phyloP scores from a whole-genome alignment of 1,139 yeast genomes.

The Casaregolazyma lundiana region DNA sequence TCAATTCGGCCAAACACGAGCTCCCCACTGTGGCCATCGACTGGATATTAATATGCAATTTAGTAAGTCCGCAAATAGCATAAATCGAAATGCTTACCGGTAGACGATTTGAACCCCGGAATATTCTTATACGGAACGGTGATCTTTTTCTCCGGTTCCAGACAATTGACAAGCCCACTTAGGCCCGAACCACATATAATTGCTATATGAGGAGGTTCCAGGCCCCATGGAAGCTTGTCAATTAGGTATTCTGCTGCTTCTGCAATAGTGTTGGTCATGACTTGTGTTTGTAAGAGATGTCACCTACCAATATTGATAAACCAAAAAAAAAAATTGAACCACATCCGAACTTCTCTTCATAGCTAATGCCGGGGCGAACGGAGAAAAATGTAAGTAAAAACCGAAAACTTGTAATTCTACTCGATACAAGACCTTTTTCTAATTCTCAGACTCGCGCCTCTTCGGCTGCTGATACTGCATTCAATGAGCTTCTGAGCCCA shows the following conservation, averaged over 20 bases:
- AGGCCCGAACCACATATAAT: conserved; percentile 94
- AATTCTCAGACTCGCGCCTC: background rate
- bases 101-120: conserved; percentile 77
- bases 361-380: background rate
- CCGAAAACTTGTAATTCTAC: background rate
- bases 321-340: background rate
- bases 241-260: background rate
- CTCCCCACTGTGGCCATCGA: conserved; percentile 84
- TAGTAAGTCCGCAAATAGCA: too few species aligned
- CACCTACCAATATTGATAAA: background rate
- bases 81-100: conserved; percentile 37
- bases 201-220: conserved; percentile 44
- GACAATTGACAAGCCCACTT: conserved; percentile 70
- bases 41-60: too few species aligned
- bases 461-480: conserved; percentile 29
- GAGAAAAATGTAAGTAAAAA: background rate
- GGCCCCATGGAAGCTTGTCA: conserved; percentile 24
- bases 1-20: conserved; percentile 67
- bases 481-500: conserved; percentile 73
- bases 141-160: conserved; percentile 41
- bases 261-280: background rate
- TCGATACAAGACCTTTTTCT: background rate
- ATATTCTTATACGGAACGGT: conserved; percentile 61
- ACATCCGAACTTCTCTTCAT: background rate
- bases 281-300: too few species aligned